Percentiles rank a stretch among this genome's conserved stretches.
phyloP scores from a whole-genome alignment of 2,329 filamentous ascomycete species.

The Zymoseptoria pseudotritici region DNA sequence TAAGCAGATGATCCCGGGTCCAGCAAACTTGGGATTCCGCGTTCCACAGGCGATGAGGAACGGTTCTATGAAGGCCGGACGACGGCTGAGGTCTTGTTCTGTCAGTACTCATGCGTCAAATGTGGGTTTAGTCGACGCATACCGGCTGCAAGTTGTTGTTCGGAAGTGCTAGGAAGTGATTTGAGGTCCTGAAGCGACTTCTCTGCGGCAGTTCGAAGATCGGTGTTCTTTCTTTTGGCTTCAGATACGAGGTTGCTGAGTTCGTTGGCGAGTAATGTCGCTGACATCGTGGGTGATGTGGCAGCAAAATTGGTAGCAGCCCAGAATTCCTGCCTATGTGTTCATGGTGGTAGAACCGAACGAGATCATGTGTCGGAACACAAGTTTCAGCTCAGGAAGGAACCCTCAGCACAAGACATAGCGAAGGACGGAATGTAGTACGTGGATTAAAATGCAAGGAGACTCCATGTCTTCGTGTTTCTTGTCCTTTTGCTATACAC shows the following conservation, averaged over 20 bases:
- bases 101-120: conserved; percentile 21
- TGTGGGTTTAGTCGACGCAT: conserved; percentile 18
- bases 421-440: not conserved
- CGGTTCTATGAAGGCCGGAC: conserved; percentile 78
- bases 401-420: not conserved
- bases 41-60: conserved; percentile 90
- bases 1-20: conserved; percentile 65
- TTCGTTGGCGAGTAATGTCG: conserved; percentile 27
- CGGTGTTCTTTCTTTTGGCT: conserved; percentile 88
- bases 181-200: conserved; percentile 89
- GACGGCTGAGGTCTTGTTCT: conserved; percentile 69
- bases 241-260: conserved; percentile 43
- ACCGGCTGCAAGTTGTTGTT: conserved; percentile 68
- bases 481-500: not conserved
- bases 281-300: conserved; percentile 18
- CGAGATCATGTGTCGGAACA: not conserved
- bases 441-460: not conserved
- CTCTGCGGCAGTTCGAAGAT: conserved; percentile 84
- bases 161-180: conserved; percentile 62
- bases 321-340: not conserved
- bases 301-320: not conserved
- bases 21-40: conserved; percentile 82
- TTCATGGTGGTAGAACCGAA: not conserved
- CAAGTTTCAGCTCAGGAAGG: not conserved
- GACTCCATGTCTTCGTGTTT: not conserved